phyloP scores from a whole-genome alignment of 148 eudicot genomes.

The Cornus kousa region DNA sequence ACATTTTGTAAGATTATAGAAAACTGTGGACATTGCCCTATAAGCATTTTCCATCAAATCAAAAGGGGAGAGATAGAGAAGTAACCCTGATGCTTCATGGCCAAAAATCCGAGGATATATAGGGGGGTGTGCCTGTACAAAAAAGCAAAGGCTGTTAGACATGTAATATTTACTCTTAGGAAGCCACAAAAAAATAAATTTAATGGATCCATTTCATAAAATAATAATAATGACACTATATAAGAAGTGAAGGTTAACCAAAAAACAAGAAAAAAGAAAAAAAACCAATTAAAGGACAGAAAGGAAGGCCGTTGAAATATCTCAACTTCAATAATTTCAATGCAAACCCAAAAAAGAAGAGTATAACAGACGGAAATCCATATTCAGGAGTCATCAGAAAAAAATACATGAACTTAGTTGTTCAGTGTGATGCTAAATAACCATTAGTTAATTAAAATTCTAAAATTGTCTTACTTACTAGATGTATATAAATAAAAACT shows the following conservation, averaged over 20 bases:
- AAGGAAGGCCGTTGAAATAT: not conserved
- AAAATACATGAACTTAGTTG: too few species aligned
- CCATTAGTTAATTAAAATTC: too few species aligned
- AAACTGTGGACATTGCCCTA: not conserved
- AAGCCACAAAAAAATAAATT: not conserved
- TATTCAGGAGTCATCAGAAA: too few species aligned
- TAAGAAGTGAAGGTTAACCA: not conserved
- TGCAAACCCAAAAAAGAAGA: not conserved
- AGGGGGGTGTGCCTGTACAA: constrained; percentile 62
- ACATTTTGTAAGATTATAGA: not conserved
- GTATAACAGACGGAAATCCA: too few species aligned
- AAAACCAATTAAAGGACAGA: too few species aligned
- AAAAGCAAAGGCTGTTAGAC: constrained; percentile 7
- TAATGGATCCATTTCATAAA: not conserved
- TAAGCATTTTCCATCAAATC: not conserved
- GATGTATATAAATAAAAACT: too few species aligned
- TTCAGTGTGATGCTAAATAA: too few species aligned
- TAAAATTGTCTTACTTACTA: too few species aligned
- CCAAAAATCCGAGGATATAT: constrained; percentile 93
- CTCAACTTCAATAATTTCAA: not conserved
- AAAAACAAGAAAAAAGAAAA: not conserved
- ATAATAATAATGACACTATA: not conserved
- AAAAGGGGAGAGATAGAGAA: constrained; percentile 11
- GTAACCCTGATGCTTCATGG: constrained; percentile 96
- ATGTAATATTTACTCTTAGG: not conserved